Base-by-base conservation (phyloP, 2,329 filamentous ascomycete species). In the Fusarium sp. region DNA sequence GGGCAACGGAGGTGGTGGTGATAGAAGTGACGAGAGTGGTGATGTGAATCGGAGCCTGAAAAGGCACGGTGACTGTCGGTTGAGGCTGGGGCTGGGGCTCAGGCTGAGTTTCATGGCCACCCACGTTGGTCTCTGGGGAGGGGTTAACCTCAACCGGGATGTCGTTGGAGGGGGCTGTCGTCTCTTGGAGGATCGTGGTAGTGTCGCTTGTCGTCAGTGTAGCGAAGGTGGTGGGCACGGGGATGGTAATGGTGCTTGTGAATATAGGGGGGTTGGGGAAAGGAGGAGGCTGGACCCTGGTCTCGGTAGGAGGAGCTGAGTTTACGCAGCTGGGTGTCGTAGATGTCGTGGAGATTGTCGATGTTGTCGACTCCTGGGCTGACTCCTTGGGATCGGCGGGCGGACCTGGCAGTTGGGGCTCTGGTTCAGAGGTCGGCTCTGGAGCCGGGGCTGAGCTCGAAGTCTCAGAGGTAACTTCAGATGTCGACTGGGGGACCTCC, bases 1-100 rank as follows among this genome's bases (percentile, higher is more conserved):
- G 38, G 7, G 29, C 52, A 54, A 62, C 25, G 47, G 72, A 56
- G 20, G 73, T 66, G 54, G 71, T 74, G 9, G 67, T 69, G 8
- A 71, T 62, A 8, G 61, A 50, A n/a, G 68, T 73, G 31, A 67
- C 63, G 22, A 69, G 45, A 63, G 68, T 77, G 20, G 73, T 77
- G 25, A 57, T 59, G n/a, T 65, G 68, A 20, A 61, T 52, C 29
- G 68, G 59, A 35, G 66, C 56, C 35, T 45, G 38, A 31, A 70
- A 61, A 35, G 69, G 59, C 27, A 40, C 45, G 5, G 52, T 57
- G 18, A 35, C 25, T 14, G 69, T 68, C n/a, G 70, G 35, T 33
- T 33, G 31, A 33, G 31, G 68, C 47, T 60, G 65, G 35, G 38
- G 68, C 57, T 60, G 65, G 35, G 70, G 58, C 18, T 65, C 66